Percentiles rank a stretch among this genome's conserved stretches.
These are phyloP conservation scores for Kwoniella sp. DNA, from an alignment of 768 basidiomycete genomes.

Conservation along the genomic window DNA sequence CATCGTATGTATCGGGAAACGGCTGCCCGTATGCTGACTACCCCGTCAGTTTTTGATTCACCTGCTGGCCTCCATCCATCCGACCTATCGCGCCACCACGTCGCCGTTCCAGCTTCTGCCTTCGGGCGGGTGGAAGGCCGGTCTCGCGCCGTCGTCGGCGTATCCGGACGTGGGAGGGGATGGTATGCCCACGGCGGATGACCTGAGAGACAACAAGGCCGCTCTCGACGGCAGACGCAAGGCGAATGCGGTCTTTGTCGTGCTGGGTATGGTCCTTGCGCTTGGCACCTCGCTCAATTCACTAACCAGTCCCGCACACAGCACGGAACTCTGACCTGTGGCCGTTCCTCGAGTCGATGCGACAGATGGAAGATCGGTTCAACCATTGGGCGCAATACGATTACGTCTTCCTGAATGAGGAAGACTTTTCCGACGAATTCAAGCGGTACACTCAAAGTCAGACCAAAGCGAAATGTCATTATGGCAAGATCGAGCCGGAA, in stretches of 20 bases:
- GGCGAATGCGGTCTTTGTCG: conserved; percentile 77
- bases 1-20: conserved; percentile 25
- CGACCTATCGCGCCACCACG: conserved; percentile 47
- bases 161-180: conserved; percentile 20
- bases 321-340: conserved; percentile 47
- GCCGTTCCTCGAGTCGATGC: conserved; percentile 61
- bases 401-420: conserved; percentile 81
- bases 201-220: conserved; percentile 19
- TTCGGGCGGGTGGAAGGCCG: conserved; percentile 10
- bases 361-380: conserved; percentile 81
- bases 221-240: conserved; percentile 50
- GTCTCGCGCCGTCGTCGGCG: conserved; percentile 23
- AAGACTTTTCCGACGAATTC: conserved; percentile 45
- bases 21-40: background rate
- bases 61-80: conserved; percentile 44
- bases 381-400: conserved; percentile 73
- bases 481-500: conserved; percentile 59
- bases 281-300: background rate
- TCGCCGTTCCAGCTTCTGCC: conserved; percentile 32
- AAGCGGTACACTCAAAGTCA: conserved; percentile 51
- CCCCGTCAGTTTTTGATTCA: conserved; percentile 42
- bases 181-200: conserved; percentile 20
- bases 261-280: conserved; percentile 55
- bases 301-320: conserved; percentile 1
- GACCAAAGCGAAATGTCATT: conserved; percentile 62